Base-by-base conservation (phyloP, 2,329 filamentous ascomycete genomes). In the Phyllosticta capitalensis region DNA sequence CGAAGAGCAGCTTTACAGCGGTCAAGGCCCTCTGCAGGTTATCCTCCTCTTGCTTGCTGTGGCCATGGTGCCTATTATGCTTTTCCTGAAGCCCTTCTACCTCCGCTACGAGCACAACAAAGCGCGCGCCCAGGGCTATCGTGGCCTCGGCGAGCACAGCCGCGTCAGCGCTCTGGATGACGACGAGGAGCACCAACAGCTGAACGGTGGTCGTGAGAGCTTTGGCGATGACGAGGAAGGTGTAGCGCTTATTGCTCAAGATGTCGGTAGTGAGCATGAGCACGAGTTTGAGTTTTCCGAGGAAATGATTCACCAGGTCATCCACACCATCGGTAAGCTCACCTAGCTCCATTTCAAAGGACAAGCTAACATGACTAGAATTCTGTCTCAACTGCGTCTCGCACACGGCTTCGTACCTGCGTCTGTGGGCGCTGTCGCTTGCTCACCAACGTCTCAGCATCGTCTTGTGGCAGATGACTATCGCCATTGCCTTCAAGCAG, bases 311-410 rank as follows among this genome's bases (percentile, higher is more conserved):
- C 94, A 99, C 76, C 94, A 99, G 75, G 85, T 96, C 72, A 99
- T 99, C 70, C 95, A 97, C 78, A 97, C 92, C 19, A 97, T 97
- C 69, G 91, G 89, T 92, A 85, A 75, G 87, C 76, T 65, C 45
- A 5, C 17, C 55, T 22, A 2, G n/a, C 61, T 19, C 45, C 38
- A 30, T 26, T 20, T 48, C n/a, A 14, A 17, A 19, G 52, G 12
- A 52, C 52, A 22, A 38, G 14, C 38, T 45, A 45, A 45, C 38
- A 54, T 20, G 26, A 28, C 38, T 65, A 91, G 90, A 99, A 81
- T 99, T 99, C 79, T 99, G 94, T 72, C 82, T 99, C 67, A 99
- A 99, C 81, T 97, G 92, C 74, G 92, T 99, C 64, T 99, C 94
- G 28, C 94, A 99, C 77, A 99, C 95, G 4, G 94, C 94, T 4